Percentiles rank a stretch among this genome's conserved stretches.
phyloP scores from a whole-genome alignment of 345 rosid species.

The Theobroma cacao region DNA sequence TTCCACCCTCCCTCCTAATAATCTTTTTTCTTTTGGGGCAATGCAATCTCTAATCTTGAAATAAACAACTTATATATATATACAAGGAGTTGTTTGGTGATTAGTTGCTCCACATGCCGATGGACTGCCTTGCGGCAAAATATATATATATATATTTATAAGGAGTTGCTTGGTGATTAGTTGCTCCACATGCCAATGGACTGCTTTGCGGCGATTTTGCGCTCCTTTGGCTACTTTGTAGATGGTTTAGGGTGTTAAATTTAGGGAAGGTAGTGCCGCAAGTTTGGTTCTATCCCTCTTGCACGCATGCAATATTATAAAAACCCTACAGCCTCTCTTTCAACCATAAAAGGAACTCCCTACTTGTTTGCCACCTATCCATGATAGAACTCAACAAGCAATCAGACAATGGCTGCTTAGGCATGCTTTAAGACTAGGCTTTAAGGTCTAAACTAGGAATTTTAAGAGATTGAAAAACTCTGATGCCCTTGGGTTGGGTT shows the following conservation, averaged over 20 bases:
- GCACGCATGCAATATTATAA: conserved; percentile 7
- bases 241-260: neutral
- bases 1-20: conserved; percentile 11
- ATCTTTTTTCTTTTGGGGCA: neutral
- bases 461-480: neutral
- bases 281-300: neutral
- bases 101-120: conserved; percentile 18
- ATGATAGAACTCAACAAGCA: neutral
- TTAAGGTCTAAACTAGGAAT: neutral
- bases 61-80: neutral
- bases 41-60: conserved; percentile 20
- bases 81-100: neutral
- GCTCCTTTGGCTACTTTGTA: neutral
- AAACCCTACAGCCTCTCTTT: neutral
- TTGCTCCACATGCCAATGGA: conserved; percentile 12
- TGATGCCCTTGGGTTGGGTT: neutral
- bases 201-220: conserved; percentile 21
- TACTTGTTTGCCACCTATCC: neutral
- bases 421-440: neutral
- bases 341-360: neutral
- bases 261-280: conserved; percentile 4
- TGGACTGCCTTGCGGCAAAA: conserved; percentile 21
- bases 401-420: neutral
- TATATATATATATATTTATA: neutral
- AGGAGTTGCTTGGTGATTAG: neutral